Evolutionary conservation across 768 basidiomycete species (phyloP), one percentile per base, ranked within the genome.

Genomic region (Phanerochaete sordida): DNA sequence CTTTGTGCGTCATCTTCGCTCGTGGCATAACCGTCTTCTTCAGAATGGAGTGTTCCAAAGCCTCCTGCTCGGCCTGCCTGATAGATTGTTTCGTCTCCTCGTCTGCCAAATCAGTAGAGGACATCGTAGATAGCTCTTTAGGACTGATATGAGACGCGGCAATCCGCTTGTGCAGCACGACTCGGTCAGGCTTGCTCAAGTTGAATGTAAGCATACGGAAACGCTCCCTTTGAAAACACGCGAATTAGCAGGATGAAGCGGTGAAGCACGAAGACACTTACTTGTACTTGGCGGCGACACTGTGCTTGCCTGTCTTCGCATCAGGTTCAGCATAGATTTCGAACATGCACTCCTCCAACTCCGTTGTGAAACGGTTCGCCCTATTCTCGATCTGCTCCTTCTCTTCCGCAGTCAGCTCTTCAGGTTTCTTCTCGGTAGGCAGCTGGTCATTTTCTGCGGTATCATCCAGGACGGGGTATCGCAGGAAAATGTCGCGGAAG

Each of bases 1-100:
- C 93, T 74, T 96, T 96, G 78, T 95, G 93, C 27, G 93, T 96
- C 62, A 93, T 89, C 73, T 95, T 95, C 33, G 93, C 90, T 35
- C 84, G 80, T 33, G 81, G 77, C 24, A 83, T 80, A 9, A 77
- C 76, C 9, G 83, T 78, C 73, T 88, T 90, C 69, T 85, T 82
- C 61, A 95, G 76, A 65, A 95, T 95, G 8, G 92, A 92, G 72
- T 93, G 87, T 70, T 86, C 88, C 66, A 96, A 75, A 1, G 91
- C 85, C 74, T 91, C 91, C 68, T 91, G 81, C 70, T 93, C 89
- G 24, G 90, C 88, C 50, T 84, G 83, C 70, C 86, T 89, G 69
- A 93, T 94, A 55, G 88, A 86, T 69, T 89, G 82, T 70, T 92
- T 86, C 59, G 83, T 85, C 73, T 94, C 90, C 72, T 95, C 93